Evolutionary conservation across 768 basidiomycete species (phyloP), one percentile per base, ranked within the genome.

Genomic region (Pleurotus citrinopileatus): DNA sequence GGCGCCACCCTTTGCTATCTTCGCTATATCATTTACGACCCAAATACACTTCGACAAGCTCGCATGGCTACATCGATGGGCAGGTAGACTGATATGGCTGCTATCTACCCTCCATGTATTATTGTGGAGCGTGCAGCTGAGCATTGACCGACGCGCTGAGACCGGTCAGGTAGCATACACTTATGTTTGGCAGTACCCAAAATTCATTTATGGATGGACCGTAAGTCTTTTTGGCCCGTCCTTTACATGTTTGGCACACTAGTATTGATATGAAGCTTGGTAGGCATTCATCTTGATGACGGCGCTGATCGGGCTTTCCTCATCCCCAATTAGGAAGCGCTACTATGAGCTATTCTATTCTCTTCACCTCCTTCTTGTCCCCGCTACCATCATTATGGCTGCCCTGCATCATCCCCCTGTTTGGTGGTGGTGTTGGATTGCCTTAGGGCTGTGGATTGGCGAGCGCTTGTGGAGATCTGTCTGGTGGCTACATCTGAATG

Each of bases 31-130:
- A 0, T 79, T 78, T 57, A 71, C 82, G 54, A 77, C 79, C 36
- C 82, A 87, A 52, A 59, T 89, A n/a, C 79, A 82, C 60, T 87
- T 86, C 61, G 89, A 92, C 73, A 89, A 89, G 63, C 79, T 91
- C 8, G 77, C 82, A 3, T 76, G 82, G 68, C 70, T 90, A 5
- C 90, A 91, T 66, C 79, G 80, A 23, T 88, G 88, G 83, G 70
- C 79, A 3, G 90, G 85, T 1, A 73, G 88, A 50, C 68, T 91
- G 38, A 76, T 90, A 19, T 92, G 86, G 83, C 64, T 82, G 43
- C 65, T 87, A 51, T 77, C 80, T 5, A 65, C 77, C 2, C 59
- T 82, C 2, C 89, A 92, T 64, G 81, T 85, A 27, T 72, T 68
- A 2, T 68, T 86, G 1, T 92, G 89, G 90, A 83, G 81, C 54